These are phyloP conservation scores for Pyricularia sp. DNA, from an alignment of 2,329 filamentous ascomycete genomes.

Conservation along the genomic window DNA sequence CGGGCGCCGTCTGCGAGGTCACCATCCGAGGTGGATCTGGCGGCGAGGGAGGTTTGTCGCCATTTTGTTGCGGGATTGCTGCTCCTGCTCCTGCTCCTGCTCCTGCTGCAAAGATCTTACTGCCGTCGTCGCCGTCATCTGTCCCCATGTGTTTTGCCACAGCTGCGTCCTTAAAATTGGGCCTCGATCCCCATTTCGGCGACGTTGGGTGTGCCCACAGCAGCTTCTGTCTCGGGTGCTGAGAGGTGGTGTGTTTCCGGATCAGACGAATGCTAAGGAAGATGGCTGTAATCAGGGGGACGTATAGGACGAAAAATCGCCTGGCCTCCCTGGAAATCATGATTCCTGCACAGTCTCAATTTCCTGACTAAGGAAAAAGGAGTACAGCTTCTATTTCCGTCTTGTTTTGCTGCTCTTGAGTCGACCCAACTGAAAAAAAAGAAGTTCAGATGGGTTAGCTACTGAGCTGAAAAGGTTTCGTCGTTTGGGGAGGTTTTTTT, in stretches of 20 bases:
- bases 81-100: background rate
- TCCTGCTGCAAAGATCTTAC: too few species aligned
- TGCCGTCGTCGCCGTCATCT: background rate
- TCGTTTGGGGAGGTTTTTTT: background rate
- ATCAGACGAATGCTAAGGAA: slow-evolving; percentile 5
- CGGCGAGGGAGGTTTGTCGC: background rate
- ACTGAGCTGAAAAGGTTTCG: background rate
- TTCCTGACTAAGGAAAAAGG: background rate
- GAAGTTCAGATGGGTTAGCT: background rate
- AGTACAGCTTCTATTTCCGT: background rate
- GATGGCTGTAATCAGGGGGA: slow-evolving; percentile 5
- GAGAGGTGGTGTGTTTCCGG: slow-evolving; percentile 1
- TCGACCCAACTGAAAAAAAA: background rate
- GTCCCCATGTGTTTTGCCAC: background rate
- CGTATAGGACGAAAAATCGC: slow-evolving; percentile 4
- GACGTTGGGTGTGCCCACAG: background rate
- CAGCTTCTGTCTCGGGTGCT: background rate
- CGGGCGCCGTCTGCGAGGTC: background rate
- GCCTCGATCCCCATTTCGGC: background rate
- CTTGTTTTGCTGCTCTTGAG: background rate
- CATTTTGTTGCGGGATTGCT: background rate
- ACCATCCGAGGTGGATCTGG: background rate
- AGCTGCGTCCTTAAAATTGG: background rate
- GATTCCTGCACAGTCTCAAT: background rate
- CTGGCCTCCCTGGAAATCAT: background rate